Conservation (phyloP, 2,329 filamentous ascomycete genomes). For the Alternaria consortialis region DNA sequence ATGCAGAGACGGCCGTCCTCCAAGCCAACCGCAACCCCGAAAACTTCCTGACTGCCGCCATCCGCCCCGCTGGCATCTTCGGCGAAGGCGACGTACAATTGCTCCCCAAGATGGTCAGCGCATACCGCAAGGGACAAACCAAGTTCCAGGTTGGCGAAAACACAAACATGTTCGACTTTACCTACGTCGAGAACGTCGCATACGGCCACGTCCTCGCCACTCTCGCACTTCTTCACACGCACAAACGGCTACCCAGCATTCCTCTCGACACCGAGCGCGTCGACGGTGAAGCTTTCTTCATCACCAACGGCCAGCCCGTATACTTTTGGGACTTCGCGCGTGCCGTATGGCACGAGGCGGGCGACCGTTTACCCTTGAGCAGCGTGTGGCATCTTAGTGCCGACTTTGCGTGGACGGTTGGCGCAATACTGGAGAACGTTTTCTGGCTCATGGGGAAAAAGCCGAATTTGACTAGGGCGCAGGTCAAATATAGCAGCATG, state of each 20-base stretch:
- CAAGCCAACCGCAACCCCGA: constrained; percentile 57
- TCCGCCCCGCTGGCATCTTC: constrained; percentile 62
- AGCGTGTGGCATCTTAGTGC: constrained; percentile 56
- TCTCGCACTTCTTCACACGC: constrained; percentile 58
- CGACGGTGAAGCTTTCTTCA: constrained; percentile 62
- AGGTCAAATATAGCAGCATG: constrained; percentile 74
- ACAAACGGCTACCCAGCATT: constrained; percentile 46
- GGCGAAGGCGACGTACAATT: constrained; percentile 60
- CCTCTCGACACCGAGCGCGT: constrained; percentile 58
- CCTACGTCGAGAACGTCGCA: constrained; percentile 62
- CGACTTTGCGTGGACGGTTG: constrained; percentile 54
- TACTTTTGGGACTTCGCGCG: constrained; percentile 63
- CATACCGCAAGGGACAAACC: constrained; percentile 58
- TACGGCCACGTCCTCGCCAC: constrained; percentile 62
- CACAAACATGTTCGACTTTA: constrained; percentile 64
- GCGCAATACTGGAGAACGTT: constrained; percentile 55
- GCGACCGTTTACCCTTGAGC: constrained; percentile 48
- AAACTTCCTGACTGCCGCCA: constrained; percentile 59
- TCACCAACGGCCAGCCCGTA: constrained; percentile 60
- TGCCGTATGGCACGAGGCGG: constrained; percentile 57
- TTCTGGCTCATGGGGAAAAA: constrained; percentile 57
- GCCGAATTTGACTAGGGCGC: constrained; percentile 57
- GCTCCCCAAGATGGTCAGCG: constrained; percentile 56
- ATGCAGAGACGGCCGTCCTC: constrained; percentile 59
- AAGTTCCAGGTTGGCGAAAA: constrained; percentile 62